These are phyloP conservation scores for Coemansia sp. DNA, from an alignment of 192 early-diverging fungal genomes.

Conservation along the genomic window DNA sequence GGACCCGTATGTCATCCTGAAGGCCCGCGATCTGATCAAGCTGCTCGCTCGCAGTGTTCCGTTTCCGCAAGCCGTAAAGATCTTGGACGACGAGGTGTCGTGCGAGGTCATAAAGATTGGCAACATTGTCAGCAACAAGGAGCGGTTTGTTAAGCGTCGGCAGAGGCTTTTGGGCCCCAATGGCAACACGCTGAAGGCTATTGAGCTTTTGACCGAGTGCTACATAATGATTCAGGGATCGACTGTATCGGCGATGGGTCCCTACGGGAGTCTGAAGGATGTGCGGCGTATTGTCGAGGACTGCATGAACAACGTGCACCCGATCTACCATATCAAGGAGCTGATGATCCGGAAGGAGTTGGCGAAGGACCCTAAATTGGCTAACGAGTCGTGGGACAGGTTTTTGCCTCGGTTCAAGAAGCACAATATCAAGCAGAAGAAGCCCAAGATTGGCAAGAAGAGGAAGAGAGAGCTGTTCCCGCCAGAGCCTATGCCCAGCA, in stretches of 20 bases:
- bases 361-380: conserved; percentile 93
- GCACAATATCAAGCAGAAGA: conserved; percentile 72
- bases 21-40: conserved; percentile 94
- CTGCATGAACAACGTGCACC: conserved; percentile 98
- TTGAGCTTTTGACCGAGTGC: conserved; percentile 92
- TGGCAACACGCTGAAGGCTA: conserved; percentile 93
- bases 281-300: conserved; percentile 89
- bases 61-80: conserved; percentile 84
- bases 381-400: conserved; percentile 93
- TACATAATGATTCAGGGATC: conserved; percentile 99
- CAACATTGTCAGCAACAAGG: conserved; percentile 92
- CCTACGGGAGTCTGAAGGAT: conserved; percentile 83
- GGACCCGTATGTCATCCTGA: conserved; percentile 93
- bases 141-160: conserved; percentile 94
- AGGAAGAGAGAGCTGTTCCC: conserved; percentile 84
- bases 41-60: conserved; percentile 92
- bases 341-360: conserved; percentile 98
- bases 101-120: conserved; percentile 99
- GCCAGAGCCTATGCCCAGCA: conserved; percentile 77
- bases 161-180: conserved; percentile 93
- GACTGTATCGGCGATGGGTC: conserved; percentile 93
- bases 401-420: conserved; percentile 98
- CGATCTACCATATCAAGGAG: conserved; percentile 98
- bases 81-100: conserved; percentile 88
- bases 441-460: conserved; percentile 67